These are phyloP conservation scores for Pleomassaria siparia DNA, from an alignment of 2,329 filamentous ascomycete species.

Conservation along the genomic window DNA sequence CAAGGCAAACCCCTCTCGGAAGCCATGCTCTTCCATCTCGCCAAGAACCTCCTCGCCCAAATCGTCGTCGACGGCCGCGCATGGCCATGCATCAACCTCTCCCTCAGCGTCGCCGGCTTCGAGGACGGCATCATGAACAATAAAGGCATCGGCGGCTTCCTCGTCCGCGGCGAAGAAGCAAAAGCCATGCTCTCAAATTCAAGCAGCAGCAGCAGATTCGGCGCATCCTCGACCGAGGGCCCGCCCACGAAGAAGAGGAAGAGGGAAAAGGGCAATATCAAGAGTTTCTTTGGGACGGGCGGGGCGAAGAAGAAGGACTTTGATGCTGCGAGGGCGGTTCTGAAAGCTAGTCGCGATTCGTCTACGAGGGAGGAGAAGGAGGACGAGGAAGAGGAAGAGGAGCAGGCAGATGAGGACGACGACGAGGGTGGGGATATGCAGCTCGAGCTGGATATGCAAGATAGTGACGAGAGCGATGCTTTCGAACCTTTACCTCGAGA, in stretches of 20 bases:
- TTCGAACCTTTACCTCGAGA: conserved; percentile 8
- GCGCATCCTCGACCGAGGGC: conserved; percentile 15
- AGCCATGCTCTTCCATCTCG: conserved; percentile 69
- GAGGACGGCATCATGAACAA: conserved; percentile 85
- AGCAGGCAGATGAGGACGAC: conserved; percentile 19
- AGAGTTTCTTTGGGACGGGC: conserved; percentile 38
- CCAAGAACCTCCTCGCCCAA: conserved; percentile 74
- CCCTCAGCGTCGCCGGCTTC: conserved; percentile 85
- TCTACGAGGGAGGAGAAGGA: conserved; percentile 25
- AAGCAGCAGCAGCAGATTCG: conserved; percentile 12
- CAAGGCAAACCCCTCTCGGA: conserved; percentile 74
- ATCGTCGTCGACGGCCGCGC: conserved; percentile 74
- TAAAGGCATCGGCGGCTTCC: conserved; percentile 79
- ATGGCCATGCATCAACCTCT: conserved; percentile 92
- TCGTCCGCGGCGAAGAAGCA: conserved; percentile 67
- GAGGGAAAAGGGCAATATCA: conserved; percentile 39
- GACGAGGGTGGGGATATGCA: not conserved
- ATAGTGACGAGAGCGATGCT: conserved; percentile 18
- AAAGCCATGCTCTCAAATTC: conserved; percentile 48
- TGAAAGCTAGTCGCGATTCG: conserved; percentile 32
- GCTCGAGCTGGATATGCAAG: conserved; percentile 11
- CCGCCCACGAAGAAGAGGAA: conserved; percentile 33
- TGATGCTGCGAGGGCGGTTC: conserved; percentile 32
- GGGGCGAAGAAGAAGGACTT: conserved; percentile 37
- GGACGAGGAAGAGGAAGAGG: not conserved